A percentile compares a stretch with the other conserved stretches of the same genome.
These are phyloP conservation scores for Yamadazyma nakazawae DNA, from an alignment of 805 yeast species.

Conservation along the genomic window DNA sequence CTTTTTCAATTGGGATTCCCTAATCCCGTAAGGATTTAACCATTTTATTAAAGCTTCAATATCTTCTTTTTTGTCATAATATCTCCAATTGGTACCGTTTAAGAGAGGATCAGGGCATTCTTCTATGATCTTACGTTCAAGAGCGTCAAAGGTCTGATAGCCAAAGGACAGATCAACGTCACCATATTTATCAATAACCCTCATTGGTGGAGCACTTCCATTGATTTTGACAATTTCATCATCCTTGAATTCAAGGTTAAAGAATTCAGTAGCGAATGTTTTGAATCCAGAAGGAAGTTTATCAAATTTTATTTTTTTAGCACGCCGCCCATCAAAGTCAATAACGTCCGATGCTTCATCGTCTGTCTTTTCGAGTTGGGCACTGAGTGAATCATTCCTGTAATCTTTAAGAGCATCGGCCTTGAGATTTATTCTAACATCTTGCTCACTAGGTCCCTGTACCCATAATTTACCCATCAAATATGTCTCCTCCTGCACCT, in stretches of 20 bases:
- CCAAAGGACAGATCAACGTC: constrained; percentile 12
- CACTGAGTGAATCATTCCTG: constrained; percentile 37
- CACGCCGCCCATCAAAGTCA: constrained; percentile 12
- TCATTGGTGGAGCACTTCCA: not conserved
- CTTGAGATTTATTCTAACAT: constrained; percentile 27
- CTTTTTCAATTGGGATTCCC: constrained; percentile 65
- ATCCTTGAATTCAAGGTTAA: constrained; percentile 26
- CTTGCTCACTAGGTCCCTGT: constrained; percentile 74
- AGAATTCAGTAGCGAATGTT: constrained; percentile 24
- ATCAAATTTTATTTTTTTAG: constrained; percentile 24
- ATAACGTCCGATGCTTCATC: not conserved
- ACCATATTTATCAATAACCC: constrained; percentile 19
- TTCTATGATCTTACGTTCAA: constrained; percentile 63
- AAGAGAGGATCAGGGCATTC: constrained; percentile 59
- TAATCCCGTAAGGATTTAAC: constrained; percentile 70
- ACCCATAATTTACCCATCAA: constrained; percentile 85
- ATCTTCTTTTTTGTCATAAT: constrained; percentile 58
- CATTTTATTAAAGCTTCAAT: constrained; percentile 55
- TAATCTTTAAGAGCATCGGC: constrained; percentile 10
- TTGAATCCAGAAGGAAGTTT: constrained; percentile 18
- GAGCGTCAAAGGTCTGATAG: constrained; percentile 21
- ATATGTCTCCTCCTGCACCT: constrained; percentile 52
- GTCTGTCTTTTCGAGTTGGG: not conserved
- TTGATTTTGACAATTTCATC: constrained; percentile 15
- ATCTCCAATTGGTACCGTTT: constrained; percentile 63